phyloP scores from a whole-genome alignment of 2,329 filamentous ascomycete species.

The Pyrenophora seminiperda region DNA sequence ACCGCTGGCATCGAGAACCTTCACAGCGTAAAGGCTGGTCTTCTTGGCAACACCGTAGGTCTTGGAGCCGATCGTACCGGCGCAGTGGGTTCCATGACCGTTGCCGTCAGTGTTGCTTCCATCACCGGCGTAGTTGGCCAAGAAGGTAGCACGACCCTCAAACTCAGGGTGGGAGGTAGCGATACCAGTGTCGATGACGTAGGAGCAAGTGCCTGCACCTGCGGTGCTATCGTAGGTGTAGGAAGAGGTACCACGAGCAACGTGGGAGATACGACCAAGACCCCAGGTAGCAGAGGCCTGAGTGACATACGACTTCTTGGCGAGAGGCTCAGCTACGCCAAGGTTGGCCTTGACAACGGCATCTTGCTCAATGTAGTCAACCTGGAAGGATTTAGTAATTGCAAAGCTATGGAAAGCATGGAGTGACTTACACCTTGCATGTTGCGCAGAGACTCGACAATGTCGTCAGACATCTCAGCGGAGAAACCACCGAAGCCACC shows the following conservation, averaged over 20 bases:
- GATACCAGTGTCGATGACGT: conserved; percentile 70
- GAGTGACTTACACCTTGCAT: conserved; percentile 35
- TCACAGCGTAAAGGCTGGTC: conserved; percentile 48
- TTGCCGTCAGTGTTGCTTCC: conserved; percentile 45
- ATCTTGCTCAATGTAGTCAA: conserved; percentile 50
- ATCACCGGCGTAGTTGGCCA: conserved; percentile 47
- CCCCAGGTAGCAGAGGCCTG: conserved; percentile 51
- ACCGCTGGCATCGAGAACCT: conserved; percentile 46
- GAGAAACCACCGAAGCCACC: conserved; percentile 49
- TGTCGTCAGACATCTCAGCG: conserved; percentile 40
- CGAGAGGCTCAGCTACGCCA: conserved; percentile 21
- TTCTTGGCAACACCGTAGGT: conserved; percentile 49
- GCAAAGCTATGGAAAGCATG: not conserved
- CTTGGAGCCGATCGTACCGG: conserved; percentile 46
- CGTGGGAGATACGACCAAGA: conserved; percentile 50
- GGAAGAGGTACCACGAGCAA: conserved; percentile 32
- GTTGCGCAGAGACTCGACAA: conserved; percentile 36
- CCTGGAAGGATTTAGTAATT: conserved; percentile 24
- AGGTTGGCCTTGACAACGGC: conserved; percentile 41
- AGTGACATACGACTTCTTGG: conserved; percentile 46
- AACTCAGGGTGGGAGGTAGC: conserved; percentile 57
- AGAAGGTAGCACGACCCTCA: conserved; percentile 47
- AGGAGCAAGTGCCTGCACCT: conserved; percentile 56
- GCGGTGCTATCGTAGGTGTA: conserved; percentile 50
- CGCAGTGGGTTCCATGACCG: conserved; percentile 49